These are phyloP conservation scores for Eremothecium coryli DNA, from an alignment of 1,139 yeast genomes.

Conservation along the genomic window DNA sequence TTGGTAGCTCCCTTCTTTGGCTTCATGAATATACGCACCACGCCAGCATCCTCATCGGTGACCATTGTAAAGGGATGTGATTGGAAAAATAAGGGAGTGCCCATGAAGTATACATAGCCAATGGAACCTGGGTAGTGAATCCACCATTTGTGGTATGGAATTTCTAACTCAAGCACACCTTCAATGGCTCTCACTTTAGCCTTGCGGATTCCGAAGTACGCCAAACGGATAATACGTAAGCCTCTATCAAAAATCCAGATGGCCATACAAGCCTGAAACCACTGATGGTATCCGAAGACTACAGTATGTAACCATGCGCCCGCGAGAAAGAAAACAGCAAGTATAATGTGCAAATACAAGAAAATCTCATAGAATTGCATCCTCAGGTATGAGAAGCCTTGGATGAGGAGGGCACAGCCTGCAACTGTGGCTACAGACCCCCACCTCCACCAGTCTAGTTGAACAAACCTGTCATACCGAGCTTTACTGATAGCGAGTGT, in stretches of 20 bases:
- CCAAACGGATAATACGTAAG: slow-evolving; percentile 38
- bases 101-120: slow-evolving; percentile 46
- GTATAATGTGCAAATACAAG: slow-evolving; percentile 43
- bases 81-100: slow-evolving; percentile 50
- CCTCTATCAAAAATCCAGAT: slow-evolving; percentile 55
- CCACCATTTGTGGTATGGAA: slow-evolving; percentile 36
- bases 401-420: slow-evolving; percentile 35
- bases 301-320: slow-evolving; percentile 51
- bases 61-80: slow-evolving; percentile 60
- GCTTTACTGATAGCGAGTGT: slow-evolving; percentile 21
- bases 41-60: slow-evolving; percentile 28
- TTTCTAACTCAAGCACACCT: slow-evolving; percentile 25
- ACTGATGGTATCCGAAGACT: slow-evolving; percentile 36
- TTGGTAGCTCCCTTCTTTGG: slow-evolving; percentile 40
- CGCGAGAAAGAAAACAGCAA: slow-evolving; percentile 46
- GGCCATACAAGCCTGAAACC: slow-evolving; percentile 43
- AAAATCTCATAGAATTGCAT: slow-evolving; percentile 52
- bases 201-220: slow-evolving; percentile 38
- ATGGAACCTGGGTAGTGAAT: slow-evolving; percentile 51
- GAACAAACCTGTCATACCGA: slow-evolving; percentile 35
- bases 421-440: slow-evolving; percentile 45
- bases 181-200: slow-evolving; percentile 35
- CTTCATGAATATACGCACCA: slow-evolving; percentile 36
- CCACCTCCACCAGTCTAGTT: slow-evolving; percentile 34
- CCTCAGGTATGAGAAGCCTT: slow-evolving; percentile 43